Base-by-base conservation (phyloP, 345 rosid genomes). In the Camelina laxa region DNA sequence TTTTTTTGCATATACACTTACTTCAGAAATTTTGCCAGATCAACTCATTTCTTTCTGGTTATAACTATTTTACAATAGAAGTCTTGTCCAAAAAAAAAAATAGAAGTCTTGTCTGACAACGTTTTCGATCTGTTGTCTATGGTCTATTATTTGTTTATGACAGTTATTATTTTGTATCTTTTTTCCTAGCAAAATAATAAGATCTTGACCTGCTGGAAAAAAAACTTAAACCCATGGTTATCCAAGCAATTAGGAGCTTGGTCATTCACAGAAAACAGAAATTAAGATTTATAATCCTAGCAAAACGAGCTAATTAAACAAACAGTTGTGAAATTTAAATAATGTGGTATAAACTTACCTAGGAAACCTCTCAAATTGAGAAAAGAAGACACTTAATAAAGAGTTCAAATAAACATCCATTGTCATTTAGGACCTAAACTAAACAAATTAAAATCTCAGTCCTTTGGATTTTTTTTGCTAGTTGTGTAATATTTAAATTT, bases 401-500 rank as follows among this genome's bases (percentile, higher is more conserved):
- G 13, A 39, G 14, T 39, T 16, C 11, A 48, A 8, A 48, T 7
- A 6, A 45, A 45, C 7, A n/a, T 8, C 30, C 11, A 65, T 17
- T 48, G 7, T 48, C 1, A 31, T 12, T 17, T 31, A 48, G 17
- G 17, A 19, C 17, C 12, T 19, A 7, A 12, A 11, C 4, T 14
- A 7, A 16, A 5, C 11, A 4, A 10, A 7, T n/a, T 2, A 24
- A 27, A 27, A 27, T 27, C 30, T 7, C 31, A 45, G 49, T 54
- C 51, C 27, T 57, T 30, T 7, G 42, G 27, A 21, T 17, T 3
- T 8, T 4, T 13, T 14, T 33, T 49, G 66, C 53, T 67, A 67
- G 66, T 59, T 49, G 73, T 35, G 35, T 67, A 14, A 27, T 39
- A 75, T 59, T 38, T 17, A 30, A 24, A 6, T 48, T 57, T 35